These are phyloP conservation scores for Wickerhamomyces silvicola DNA, from an alignment of 805 yeast genomes.

Conservation along the genomic window DNA sequence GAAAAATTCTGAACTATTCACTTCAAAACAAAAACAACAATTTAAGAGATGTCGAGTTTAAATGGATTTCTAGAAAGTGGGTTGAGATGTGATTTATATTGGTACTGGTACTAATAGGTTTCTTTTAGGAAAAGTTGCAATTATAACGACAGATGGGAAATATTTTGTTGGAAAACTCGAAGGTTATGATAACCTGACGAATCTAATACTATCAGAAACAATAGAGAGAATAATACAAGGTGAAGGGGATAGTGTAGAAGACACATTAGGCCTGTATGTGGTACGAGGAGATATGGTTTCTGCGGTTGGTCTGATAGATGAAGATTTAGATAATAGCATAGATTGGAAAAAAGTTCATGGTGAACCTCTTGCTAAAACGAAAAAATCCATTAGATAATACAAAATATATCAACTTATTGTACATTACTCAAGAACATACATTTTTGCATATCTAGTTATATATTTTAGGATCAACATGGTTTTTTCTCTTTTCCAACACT, in stretches of 20 bases:
- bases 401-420: slow-evolving; percentile 1
- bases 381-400: slow-evolving; percentile 16
- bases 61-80: slow-evolving; percentile 18
- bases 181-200: slow-evolving; percentile 63
- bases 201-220: slow-evolving; percentile 47
- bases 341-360: slow-evolving; percentile 27
- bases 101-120: slow-evolving; percentile 1
- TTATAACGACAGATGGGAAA: slow-evolving; percentile 53
- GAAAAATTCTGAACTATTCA: not conserved
- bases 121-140: slow-evolving; percentile 40
- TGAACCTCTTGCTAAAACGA: slow-evolving; percentile 20
- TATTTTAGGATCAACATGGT: slow-evolving; percentile 16
- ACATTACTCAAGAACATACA: not conserved
- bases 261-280: slow-evolving; percentile 40
- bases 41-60: slow-evolving; percentile 14
- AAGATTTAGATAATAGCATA: slow-evolving; percentile 29
- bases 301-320: slow-evolving; percentile 49
- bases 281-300: slow-evolving; percentile 56
- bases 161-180: slow-evolving; percentile 40
- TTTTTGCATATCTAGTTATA: slow-evolving; percentile 11
- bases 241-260: slow-evolving; percentile 17
- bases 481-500: slow-evolving; percentile 28
- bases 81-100: not conserved
- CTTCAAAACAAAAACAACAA: too few species aligned
- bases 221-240: slow-evolving; percentile 45